Evolutionary conservation across 768 basidiomycete genomes (phyloP), one percentile per base, ranked within the genome.

Genomic region (Tricholoma hemisulphureum): DNA sequence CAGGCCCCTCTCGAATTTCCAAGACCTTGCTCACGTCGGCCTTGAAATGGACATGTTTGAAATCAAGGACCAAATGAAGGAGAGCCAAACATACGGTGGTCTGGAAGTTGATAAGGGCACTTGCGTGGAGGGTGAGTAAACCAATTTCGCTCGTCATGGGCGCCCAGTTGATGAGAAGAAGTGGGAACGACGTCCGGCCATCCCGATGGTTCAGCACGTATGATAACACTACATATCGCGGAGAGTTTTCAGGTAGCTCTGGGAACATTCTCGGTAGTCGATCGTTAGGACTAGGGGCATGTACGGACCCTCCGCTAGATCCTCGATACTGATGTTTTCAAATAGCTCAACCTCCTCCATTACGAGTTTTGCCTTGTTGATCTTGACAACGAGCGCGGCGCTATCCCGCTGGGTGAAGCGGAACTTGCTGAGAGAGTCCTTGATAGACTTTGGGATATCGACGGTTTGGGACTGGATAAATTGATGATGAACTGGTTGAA

Each of bases 211-310:
- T 79, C 32, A 94, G 81, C 66, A 91, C 89, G 65, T 95, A 88
- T 9, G 91, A 93, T 46, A 95, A 79, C 23, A 95, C 71, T 48
- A 96, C 86, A 69, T 91, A 95, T 64, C 95, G 83, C 5, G 94
- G 94, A 7, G 89, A 82, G 67, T 88, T 89, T 74, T 89, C 92
- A 0, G 95, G 95, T 10, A 96, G 79, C 69, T 95, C 95, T 95
- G 64, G 23, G 21, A 57, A 48, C 7, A 39, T 21, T 56, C 55
- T 18, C 21, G 24, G 55, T 20, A 59, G 56, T 48, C 14, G 20
- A 45, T 53, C 29, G 52, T 26, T 18, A 13, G 43, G 46, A 9
- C 10, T 31, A 20, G 51, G n/a, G 24, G 24, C 34, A 14, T 46
- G n/a, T n/a, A 46, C 60, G 57, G 62, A 92, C 94, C 94, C 74